These are phyloP conservation scores for Stentor coeruleus DNA, from an alignment of 73 alveolate species.

Conservation along the genomic window DNA sequence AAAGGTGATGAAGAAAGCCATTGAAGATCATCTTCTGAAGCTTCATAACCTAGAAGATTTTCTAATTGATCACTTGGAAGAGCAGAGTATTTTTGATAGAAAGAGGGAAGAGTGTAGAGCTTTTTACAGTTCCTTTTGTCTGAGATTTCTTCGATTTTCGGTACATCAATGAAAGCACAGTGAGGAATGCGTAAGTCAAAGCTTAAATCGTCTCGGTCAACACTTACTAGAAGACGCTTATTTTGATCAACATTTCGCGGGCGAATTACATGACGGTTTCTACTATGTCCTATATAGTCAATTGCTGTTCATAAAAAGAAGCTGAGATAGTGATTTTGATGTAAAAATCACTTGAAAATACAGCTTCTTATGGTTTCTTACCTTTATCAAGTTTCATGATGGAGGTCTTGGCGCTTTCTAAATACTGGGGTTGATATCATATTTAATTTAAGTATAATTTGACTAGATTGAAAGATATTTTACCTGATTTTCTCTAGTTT, in stretches of 20 bases:
- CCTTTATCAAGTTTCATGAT: slow-evolving; percentile 12
- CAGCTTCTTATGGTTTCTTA: not conserved
- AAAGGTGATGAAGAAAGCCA: not conserved
- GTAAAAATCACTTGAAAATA: not conserved
- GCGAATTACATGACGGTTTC: slow-evolving; percentile 11
- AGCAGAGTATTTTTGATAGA: not conserved
- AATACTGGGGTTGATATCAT: not conserved
- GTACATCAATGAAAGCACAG: not conserved
- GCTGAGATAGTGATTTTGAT: not conserved
- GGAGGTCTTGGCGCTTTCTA: not conserved
- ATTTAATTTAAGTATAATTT: too few relatives aligned
- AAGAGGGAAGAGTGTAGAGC: not conserved
- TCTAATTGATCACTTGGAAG: not conserved
- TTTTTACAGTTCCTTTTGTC: not conserved
- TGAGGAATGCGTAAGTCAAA: not conserved
- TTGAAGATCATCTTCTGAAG: not conserved
- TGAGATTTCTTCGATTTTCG: not conserved
- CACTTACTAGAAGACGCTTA: not conserved
- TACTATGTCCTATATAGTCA: not conserved
- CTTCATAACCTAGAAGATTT: not conserved
- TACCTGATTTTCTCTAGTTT: too few relatives aligned
- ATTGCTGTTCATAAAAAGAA: not conserved
- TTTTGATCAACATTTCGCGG: slow-evolving; percentile 20
- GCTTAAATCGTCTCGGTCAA: not conserved
- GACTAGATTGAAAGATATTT: too few relatives aligned